Base-by-base conservation (phyloP, 2,329 filamentous ascomycete species). In the Aureobasidium sp. region DNA sequence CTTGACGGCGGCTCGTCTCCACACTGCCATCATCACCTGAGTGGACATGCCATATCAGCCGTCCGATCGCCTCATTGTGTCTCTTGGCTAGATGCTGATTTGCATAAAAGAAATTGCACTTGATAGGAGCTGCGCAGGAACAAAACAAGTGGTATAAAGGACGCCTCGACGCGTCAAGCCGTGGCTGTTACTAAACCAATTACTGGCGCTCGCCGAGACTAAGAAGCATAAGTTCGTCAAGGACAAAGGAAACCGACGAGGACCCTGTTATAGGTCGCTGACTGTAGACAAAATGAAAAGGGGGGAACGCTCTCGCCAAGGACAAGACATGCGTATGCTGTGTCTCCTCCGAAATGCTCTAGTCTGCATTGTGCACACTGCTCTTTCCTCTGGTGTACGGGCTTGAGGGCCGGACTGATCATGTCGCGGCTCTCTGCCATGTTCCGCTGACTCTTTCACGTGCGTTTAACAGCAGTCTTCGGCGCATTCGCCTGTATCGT, bases 401-500 rank as follows among this genome's bases (percentile, higher is more conserved):
- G 39, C 5, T 37, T 37, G 12, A 20, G 9, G n/a, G 27, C 41
- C 37, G 17, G 17, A n/a, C 14, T 27, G 17, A 45, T 27, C 27
- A 25, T 45, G 39, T 56, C 25, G 39, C 17, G 5, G 22, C n/a
- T 56, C 9, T 49, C 14, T 14, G n/a, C n/a, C 31, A 25, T 48
- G 29, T 20, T 59, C 20, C 5, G n/a, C 15, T 22, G 7, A 6
- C 2, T 20, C 1, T n/a, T 22, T 34, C 31, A 17, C 39, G 6
- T 12, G 45, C 29, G 22, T 52, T 63, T 67, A 72, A 64, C 69
- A 73, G 64, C 70, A 72, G 51, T 71, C 71, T 61, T 68, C 71
- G 59, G 74, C 78, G 71, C 80, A 83, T 63, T 82, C 82, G 68
- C 57, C 57, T 61, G 57, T 51, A 5, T 25, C 25, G 5, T 5